A percentile compares a stretch with the other conserved stretches of the same genome.
Conservation (phyloP, 129 eudicot genomes). For the Kitagawia praeruptora region DNA sequence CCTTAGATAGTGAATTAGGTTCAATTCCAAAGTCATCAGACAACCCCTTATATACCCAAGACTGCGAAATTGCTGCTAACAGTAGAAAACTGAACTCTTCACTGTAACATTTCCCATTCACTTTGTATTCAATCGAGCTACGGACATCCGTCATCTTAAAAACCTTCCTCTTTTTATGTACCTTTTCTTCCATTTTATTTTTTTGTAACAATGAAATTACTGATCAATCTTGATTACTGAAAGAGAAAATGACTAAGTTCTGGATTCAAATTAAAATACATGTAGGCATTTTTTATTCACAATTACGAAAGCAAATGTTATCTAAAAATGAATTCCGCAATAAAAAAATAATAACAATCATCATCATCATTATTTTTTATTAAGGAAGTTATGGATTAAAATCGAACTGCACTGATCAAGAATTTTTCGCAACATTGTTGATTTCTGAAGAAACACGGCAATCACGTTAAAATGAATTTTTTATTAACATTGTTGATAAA, state of each 20-base stretch:
- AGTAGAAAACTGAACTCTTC: neutral
- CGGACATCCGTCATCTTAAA: neutral
- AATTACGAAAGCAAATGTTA: neutral
- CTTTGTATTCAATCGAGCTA: neutral
- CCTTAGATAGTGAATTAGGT: neutral
- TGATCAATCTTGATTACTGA: neutral
- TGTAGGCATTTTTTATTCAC: neutral
- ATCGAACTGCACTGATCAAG: neutral
- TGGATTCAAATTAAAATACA: neutral
- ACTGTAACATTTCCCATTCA: neutral
- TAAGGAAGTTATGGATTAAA: no score
- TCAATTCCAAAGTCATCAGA: neutral
- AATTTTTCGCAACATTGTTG: neutral
- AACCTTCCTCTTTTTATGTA: neutral
- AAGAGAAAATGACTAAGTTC: neutral
- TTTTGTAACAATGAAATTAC: neutral
- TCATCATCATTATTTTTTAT: no score
- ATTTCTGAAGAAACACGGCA: neutral
- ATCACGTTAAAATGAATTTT: no score
- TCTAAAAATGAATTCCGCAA: neutral
- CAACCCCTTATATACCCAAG: neutral
- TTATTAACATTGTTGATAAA: no score
- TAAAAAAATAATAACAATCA: no score
- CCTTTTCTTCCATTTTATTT: neutral
- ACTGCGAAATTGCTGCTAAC: neutral